Evolutionary conservation across 129 eudicot genomes (phyloP).

Genomic region (Artemisia argyi): DNA sequence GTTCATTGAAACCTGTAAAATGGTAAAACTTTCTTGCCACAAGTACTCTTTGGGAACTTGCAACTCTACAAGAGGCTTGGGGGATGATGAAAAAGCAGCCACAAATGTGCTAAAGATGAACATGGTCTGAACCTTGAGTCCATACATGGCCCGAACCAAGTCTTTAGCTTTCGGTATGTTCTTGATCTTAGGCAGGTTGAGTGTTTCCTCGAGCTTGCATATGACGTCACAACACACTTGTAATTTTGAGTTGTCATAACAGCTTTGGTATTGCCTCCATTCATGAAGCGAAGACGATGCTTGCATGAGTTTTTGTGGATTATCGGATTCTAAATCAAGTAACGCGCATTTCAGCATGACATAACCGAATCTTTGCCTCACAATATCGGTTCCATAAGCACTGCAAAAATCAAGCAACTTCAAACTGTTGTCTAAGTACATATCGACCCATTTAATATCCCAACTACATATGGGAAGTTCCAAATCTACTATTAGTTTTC

Average conservation of each 20-base stretch:
- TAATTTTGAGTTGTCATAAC: slow-evolving; percentile 54
- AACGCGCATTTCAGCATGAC: slow-evolving; percentile 60
- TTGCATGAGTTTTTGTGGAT: slow-evolving; percentile 44
- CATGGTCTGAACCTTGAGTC: slow-evolving; percentile 75
- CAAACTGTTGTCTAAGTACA: slow-evolving; percentile 76
- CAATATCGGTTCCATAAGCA: slow-evolving; percentile 71
- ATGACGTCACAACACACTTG: slow-evolving; percentile 53
- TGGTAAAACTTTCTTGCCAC: slow-evolving; percentile 75
- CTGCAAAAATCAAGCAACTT: slow-evolving; percentile 89
- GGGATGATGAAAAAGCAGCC: slow-evolving; percentile 72
- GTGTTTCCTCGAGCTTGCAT: slow-evolving; percentile 57
- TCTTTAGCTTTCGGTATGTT: slow-evolving; percentile 81
- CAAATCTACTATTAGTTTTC: slow-evolving; percentile 66
- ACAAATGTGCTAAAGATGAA: slow-evolving; percentile 69
- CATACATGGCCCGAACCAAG: slow-evolving; percentile 89
- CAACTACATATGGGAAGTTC: slow-evolving; percentile 89
- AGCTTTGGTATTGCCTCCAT: slow-evolving; percentile 68
- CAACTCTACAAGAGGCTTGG: slow-evolving; percentile 61
- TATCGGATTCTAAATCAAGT: slow-evolving; percentile 47
- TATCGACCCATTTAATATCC: slow-evolving; percentile 97
- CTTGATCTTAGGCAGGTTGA: slow-evolving; percentile 75
- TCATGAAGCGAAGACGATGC: slow-evolving; percentile 74
- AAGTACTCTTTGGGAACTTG: slow-evolving; percentile 51
- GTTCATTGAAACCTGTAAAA: slow-evolving; percentile 52
- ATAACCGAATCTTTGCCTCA: slow-evolving; percentile 72